Evolutionary conservation across 768 basidiomycete genomes (phyloP), one percentile per base, ranked within the genome.

Genomic region (Galerina marginata): DNA sequence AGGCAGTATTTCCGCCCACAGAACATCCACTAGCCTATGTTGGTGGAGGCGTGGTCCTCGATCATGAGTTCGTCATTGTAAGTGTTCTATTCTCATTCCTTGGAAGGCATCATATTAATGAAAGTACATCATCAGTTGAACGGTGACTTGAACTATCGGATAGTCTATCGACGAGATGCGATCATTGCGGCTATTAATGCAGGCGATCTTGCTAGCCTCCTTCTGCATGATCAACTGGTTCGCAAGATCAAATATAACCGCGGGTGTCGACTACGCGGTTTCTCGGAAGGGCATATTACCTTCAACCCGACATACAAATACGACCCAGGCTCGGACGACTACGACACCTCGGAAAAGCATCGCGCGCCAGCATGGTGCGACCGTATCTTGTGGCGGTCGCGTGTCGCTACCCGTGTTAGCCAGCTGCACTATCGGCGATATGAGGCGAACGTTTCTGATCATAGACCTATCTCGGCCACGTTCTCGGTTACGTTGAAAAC

Each of bases 331-430:
- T 86, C 93, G 23, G 73, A 84, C 70, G 83, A 87, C 63, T 99
- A 93, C 67, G 96, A 99, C 71, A 81, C 89, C 2, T 93, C 91
- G 0, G 93, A 94, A 72, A 98, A 99, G 74, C 82, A 84, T 12
- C 89, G 96, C 0, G 81, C 88, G 7, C 96, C 96, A 3, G 95
- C 96, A 2, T 99, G 96, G 95, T 99, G 96, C 71, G 96, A 99
- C 72, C 89, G 96, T 5, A 86, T 99, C 20, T 77, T 99, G 43
- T 96, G 89, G 86, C 86, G 88, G 4, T 78, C 85, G 43, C 79
- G 79, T 15, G 84, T 81, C 14, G 78, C 80, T 12, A 75, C 72
- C 11, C 80, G 92, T 9, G n/a, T n/a, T n/a, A n/a, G n/a, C n/a
- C 82, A 86, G 69, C 60, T 92, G 65, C 86, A 86, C 67, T 97